These are phyloP conservation scores for Ampelomyces quisqualis DNA, from an alignment of 2,329 filamentous ascomycete species.

Conservation along the genomic window DNA sequence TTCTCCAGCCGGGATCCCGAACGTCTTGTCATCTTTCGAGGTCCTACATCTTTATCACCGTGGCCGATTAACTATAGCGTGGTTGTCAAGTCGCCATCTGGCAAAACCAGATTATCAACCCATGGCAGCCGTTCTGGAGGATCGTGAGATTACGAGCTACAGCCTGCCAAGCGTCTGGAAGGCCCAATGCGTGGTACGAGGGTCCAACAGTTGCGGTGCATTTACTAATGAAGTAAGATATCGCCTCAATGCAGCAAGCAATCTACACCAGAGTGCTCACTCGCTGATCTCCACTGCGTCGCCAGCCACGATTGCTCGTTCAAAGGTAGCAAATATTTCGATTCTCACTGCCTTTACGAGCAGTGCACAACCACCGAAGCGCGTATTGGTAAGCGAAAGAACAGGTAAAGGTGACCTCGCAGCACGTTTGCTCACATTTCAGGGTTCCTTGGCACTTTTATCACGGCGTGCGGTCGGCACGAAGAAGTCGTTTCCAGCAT, in stretches of 20 bases:
- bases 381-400: constrained; percentile 8
- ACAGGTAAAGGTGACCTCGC: not conserved
- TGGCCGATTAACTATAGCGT: too few species aligned
- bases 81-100: too few species aligned
- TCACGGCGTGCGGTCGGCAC: constrained; percentile 1
- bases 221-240: constrained; percentile 4
- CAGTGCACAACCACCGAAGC: constrained; percentile 5
- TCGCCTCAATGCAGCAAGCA: not conserved
- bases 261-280: not conserved
- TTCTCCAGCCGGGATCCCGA: too few species aligned
- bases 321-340: constrained; percentile 6
- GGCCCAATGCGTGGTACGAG: too few species aligned
- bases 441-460: constrained; percentile 10
- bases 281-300: constrained; percentile 4
- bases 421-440: constrained; percentile 5
- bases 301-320: constrained; percentile 3
- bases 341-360: constrained; percentile 6
- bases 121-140: too few species aligned
- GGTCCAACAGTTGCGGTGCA: too few species aligned
- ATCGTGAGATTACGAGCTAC: not conserved
- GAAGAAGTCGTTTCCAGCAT: not conserved
- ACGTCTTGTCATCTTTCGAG: too few species aligned
- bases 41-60: too few species aligned
- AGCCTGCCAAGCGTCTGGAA: too few species aligned
- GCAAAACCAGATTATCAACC: too few species aligned